These are phyloP conservation scores for Lanmaoa pseudosensibilis DNA, from an alignment of 768 basidiomycete species.

Conservation along the genomic window DNA sequence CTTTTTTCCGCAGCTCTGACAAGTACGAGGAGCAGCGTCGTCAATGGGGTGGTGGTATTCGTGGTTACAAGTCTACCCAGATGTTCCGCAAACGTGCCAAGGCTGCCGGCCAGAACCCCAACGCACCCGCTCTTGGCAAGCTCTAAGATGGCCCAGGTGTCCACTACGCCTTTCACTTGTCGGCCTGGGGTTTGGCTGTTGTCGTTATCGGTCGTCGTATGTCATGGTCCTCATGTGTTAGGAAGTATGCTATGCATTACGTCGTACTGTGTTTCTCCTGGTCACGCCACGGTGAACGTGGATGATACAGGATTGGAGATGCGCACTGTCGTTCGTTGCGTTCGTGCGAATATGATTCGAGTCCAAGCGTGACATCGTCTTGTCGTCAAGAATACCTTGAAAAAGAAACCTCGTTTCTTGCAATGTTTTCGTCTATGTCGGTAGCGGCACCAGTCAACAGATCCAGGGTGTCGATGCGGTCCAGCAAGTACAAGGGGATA, in stretches of 20 bases:
- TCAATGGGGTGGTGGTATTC: conserved; percentile 95
- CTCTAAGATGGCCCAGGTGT: conserved; percentile 43
- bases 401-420: no score
- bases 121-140: conserved; percentile 58
- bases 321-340: background rate
- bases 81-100: conserved; percentile 95
- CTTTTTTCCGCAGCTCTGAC: conserved; percentile 55
- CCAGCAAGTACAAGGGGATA: no score
- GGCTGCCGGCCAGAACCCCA: conserved; percentile 71
- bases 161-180: background rate
- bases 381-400: no score
- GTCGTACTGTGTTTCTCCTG: conserved; percentile 2
- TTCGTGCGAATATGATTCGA: background rate
- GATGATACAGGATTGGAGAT: background rate
- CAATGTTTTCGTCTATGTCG: no score
- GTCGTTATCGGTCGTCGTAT: conserved; percentile 10
- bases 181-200: background rate
- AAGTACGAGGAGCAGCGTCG: conserved; percentile 92
- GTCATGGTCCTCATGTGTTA: conserved; percentile 18
- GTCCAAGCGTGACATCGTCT: no score
- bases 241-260: conserved; percentile 20
- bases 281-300: conserved; percentile 5
- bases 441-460: no score
- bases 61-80: conserved; percentile 91
- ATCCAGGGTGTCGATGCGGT: no score